Percentiles rank a stretch among this genome's conserved stretches.
phyloP scores from a whole-genome alignment of 2,329 filamentous ascomycete genomes.

The Sporothrix globosa region DNA sequence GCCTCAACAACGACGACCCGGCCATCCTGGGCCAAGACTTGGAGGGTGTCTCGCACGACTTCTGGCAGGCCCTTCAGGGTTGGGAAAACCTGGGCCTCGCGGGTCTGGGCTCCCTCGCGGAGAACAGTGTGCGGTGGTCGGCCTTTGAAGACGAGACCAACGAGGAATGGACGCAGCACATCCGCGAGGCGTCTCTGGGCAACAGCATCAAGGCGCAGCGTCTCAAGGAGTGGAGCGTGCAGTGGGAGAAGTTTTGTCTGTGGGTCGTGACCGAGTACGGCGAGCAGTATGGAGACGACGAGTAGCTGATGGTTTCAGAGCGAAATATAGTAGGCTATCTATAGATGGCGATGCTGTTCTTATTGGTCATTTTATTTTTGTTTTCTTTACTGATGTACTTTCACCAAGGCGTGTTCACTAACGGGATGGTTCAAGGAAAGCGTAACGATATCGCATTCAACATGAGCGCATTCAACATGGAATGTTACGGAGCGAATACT shows the following conservation, averaged over 20 bases:
- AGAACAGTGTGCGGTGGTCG: slow-evolving; percentile 91
- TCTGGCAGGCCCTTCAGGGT: slow-evolving; percentile 89
- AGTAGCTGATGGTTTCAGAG: neutral
- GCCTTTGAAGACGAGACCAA: slow-evolving; percentile 78
- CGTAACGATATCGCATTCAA: slow-evolving; percentile 26
- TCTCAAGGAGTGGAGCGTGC: slow-evolving; percentile 75
- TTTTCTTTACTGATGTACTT: neutral
- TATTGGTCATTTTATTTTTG: slow-evolving; percentile 33
- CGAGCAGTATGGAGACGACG: slow-evolving; percentile 59
- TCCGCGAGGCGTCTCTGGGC: slow-evolving; percentile 75
- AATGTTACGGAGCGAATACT: slow-evolving; percentile 4
- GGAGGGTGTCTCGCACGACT: slow-evolving; percentile 85
- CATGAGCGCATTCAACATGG: slow-evolving; percentile 23
- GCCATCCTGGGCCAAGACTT: slow-evolving; percentile 80
- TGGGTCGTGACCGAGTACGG: slow-evolving; percentile 83
- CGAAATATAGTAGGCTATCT: neutral
- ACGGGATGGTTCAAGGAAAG: slow-evolving; percentile 7
- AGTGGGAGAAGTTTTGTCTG: slow-evolving; percentile 88
- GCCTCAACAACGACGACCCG: slow-evolving; percentile 88
- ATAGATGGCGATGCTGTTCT: slow-evolving; percentile 8
- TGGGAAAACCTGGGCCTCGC: slow-evolving; percentile 90
- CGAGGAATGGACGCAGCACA: slow-evolving; percentile 70
- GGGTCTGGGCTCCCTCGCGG: slow-evolving; percentile 81
- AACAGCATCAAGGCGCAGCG: slow-evolving; percentile 69
- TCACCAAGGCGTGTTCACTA: slow-evolving; percentile 10